Evolutionary conservation across 202 grass and related monocot genomes (phyloP), one percentile per base, ranked within the genome.

Genomic region (Zizania palustris): DNA sequence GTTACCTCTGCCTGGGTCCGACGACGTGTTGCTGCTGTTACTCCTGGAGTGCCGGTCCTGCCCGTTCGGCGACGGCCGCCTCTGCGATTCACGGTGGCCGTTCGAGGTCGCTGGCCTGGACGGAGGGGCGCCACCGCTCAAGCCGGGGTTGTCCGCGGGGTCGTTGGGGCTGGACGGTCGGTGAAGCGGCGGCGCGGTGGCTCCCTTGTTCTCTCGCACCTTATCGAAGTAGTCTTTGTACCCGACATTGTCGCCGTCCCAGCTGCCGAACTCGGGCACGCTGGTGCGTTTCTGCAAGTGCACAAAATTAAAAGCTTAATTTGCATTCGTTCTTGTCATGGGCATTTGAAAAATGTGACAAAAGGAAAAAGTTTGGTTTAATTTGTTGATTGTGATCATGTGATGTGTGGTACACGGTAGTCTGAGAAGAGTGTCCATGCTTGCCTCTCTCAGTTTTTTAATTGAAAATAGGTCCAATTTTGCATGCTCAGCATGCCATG

Each of bases 211-310:
- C 50, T 84, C 77, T 20, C 83, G 88, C 36, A 91, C 73, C 71
- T 79, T 91, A 5, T 94, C 80, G 48, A 94, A 94, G 80, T 87
- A 91, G 53, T 41, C 58, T 9, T 83, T 94, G 76, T 94, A 94
- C 16, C 85, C 80, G 20, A 55, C 88, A 84, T 91, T 91, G 60
- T 86, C 73, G 50, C 41, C 72, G 45, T 91, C 92, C 92, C 92
- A 94, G 62, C 76, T 68, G 73, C 85, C 92, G 72, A 94, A 94
- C 84, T 94, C 83, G 15, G 92, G 92, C 75, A 94, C 83, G 71
- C 72, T 71, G 28, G 83, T 4, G 11, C 79, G 85, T 40, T 89
- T 83, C 92, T 94, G 88, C 77, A 43, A 5, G 42, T 9, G 5
- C 37, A 54, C 6, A 19, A 45, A n/a, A n/a, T n/a, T n/a, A n/a